Evolutionary conservation across 2,329 filamentous ascomycete genomes (phyloP).

Genomic region (Rhinocladiella similis): DNA sequence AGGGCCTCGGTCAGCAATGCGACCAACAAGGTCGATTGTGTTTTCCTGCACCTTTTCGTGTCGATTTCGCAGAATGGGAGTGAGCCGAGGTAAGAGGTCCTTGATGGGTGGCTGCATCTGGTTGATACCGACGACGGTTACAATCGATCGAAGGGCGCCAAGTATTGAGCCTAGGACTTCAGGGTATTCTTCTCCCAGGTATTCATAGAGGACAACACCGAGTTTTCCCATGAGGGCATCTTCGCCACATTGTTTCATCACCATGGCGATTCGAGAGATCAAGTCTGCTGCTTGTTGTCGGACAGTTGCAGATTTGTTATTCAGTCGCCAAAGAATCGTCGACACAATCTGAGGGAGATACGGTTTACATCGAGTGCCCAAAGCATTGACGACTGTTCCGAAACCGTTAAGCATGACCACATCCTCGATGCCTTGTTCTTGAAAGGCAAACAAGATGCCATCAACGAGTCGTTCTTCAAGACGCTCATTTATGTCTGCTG

Average conservation of each 20-base stretch:
- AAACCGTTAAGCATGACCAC: slow-evolving; percentile 96
- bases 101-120: slow-evolving; percentile 99
- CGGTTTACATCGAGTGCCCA: slow-evolving; percentile 90
- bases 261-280: slow-evolving; percentile 94
- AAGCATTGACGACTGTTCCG: slow-evolving; percentile 92
- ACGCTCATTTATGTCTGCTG: slow-evolving; percentile 88
- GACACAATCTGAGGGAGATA: slow-evolving; percentile 96
- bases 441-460: slow-evolving; percentile 92
- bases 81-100: slow-evolving; percentile 89
- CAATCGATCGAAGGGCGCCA: slow-evolving; percentile 90
- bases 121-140: slow-evolving; percentile 95
- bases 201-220: slow-evolving; percentile 93
- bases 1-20: slow-evolving; percentile 94
- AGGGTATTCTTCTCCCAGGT: slow-evolving; percentile 96
- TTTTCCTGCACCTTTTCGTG: slow-evolving; percentile 99
- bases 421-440: slow-evolving; percentile 96
- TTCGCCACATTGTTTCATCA: slow-evolving; percentile 98
- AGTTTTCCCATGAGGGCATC: slow-evolving; percentile 95
- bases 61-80: slow-evolving; percentile 95
- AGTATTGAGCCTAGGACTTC: slow-evolving; percentile 96
- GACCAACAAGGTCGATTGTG: slow-evolving; percentile 95
- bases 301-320: slow-evolving; percentile 97
- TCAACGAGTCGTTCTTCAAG: slow-evolving; percentile 93
- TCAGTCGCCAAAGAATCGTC: slow-evolving; percentile 92
- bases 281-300: slow-evolving; percentile 95